Percentiles rank a stretch among this genome's conserved stretches.
Conservation (phyloP, 805 yeast genomes). For the Ogataea trehalophila region DNA sequence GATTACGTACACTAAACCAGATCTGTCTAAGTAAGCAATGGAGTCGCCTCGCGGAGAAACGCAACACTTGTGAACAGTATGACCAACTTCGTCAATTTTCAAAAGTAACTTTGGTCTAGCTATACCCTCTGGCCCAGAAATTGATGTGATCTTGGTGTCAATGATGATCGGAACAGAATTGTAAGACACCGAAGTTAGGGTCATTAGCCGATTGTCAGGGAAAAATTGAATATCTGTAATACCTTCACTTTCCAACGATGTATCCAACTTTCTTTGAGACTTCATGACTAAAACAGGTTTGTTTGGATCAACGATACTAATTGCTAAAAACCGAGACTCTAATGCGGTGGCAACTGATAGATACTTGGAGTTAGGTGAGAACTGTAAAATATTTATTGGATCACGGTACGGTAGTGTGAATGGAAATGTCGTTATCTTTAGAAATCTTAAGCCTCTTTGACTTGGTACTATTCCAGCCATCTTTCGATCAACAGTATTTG, state of each 20-base stretch:
- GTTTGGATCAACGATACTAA: conserved; percentile 57
- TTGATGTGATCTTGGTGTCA: conserved; percentile 53
- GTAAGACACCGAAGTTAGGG: conserved; percentile 53
- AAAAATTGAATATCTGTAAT: conserved; percentile 76
- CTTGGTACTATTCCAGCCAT: background rate
- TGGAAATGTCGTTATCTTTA: conserved; percentile 25
- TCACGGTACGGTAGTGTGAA: conserved; percentile 82
- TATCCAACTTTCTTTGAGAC: conserved; percentile 56
- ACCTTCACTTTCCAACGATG: conserved; percentile 78
- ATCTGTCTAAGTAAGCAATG: conserved; percentile 72
- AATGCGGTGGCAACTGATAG: conserved; percentile 71
- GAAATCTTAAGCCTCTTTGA: background rate
- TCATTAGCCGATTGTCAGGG: conserved; percentile 56
- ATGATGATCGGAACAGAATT: conserved; percentile 63
- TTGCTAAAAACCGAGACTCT: conserved; percentile 75
- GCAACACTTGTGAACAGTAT: conserved; percentile 65
- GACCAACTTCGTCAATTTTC: conserved; percentile 76
- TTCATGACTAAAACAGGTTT: conserved; percentile 68
- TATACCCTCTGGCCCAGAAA: conserved; percentile 34
- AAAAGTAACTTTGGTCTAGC: conserved; percentile 58
- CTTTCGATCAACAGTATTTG: background rate
- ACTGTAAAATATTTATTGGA: conserved; percentile 69
- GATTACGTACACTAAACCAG: conserved; percentile 70
- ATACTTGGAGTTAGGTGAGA: conserved; percentile 67
- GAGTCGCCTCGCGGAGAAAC: conserved; percentile 86